A percentile compares a stretch with the other conserved stretches of the same genome.
phyloP scores from a whole-genome alignment of 805 yeast species.

The Sugiyamaella qingdaonensis region DNA sequence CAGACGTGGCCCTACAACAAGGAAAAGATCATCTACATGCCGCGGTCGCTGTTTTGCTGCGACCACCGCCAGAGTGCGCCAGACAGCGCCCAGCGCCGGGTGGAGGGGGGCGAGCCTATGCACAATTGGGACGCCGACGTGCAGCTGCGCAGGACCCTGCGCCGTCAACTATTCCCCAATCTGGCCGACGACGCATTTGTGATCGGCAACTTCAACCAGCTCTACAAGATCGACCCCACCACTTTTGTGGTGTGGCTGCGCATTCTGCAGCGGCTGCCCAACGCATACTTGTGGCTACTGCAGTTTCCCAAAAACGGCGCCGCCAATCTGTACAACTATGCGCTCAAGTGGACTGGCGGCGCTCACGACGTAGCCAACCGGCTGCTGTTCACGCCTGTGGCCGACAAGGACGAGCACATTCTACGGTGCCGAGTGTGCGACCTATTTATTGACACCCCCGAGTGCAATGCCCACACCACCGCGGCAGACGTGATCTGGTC shows the following conservation, averaged over 20 bases:
- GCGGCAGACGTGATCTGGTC: slow-evolving; percentile 34
- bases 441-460: slow-evolving; percentile 33
- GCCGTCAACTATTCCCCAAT: slow-evolving; percentile 27
- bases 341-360: slow-evolving; percentile 27
- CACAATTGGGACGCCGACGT: slow-evolving; percentile 25
- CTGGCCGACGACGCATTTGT: slow-evolving; percentile 25
- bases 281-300: slow-evolving; percentile 32
- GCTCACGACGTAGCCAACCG: slow-evolving; percentile 21
- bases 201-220: slow-evolving; percentile 33
- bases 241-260: slow-evolving; percentile 28
- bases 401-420: slow-evolving; percentile 30
- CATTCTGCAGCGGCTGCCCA: slow-evolving; percentile 26
- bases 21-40: slow-evolving; percentile 29
- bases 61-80: slow-evolving; percentile 34
- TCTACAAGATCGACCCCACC: slow-evolving; percentile 33
- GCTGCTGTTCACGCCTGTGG: slow-evolving; percentile 32
- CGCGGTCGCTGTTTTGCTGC: slow-evolving; percentile 31
- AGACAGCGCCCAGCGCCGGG: slow-evolving; percentile 12
- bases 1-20: slow-evolving; percentile 17
- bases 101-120: background rate
- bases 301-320: slow-evolving; percentile 32
- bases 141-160: slow-evolving; percentile 20
- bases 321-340: slow-evolving; percentile 22
- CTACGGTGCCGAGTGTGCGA: slow-evolving; percentile 32
- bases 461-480: slow-evolving; percentile 36